Conservation (phyloP, 2,329 filamentous ascomycete genomes). For the Fusarium clavum region DNA sequence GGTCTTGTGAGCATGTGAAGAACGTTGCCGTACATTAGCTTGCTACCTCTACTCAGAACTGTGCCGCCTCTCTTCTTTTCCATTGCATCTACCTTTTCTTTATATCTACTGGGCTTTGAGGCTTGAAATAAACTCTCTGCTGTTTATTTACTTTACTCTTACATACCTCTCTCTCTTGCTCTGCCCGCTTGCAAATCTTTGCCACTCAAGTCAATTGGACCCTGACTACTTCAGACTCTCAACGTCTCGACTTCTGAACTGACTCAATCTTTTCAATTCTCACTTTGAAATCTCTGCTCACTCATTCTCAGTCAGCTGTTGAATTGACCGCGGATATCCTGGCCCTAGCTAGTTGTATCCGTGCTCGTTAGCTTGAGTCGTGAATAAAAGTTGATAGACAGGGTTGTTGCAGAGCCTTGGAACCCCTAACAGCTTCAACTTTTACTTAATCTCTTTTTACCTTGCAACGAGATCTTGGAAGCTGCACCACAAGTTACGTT, state of each 20-base stretch:
- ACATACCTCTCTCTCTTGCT: not conserved
- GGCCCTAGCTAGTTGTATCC: conserved; percentile 30
- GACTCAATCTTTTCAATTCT: not conserved
- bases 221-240: not conserved
- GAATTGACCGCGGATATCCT: conserved; percentile 31
- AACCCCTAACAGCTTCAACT: conserved; percentile 22
- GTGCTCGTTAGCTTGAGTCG: conserved; percentile 27
- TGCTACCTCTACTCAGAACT: not conserved
- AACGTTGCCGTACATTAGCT: conserved; percentile 8
- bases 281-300: not conserved
- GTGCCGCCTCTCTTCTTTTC: conserved; percentile 9
- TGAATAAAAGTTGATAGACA: conserved; percentile 12
- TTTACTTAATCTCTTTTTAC: not conserved
- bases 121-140: conserved; percentile 12
- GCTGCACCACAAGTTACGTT: conserved; percentile 9
- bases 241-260: not conserved
- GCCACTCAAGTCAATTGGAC: not conserved
- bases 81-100: not conserved
- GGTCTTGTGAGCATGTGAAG: conserved; percentile 45
- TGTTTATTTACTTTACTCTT: conserved; percentile 10
- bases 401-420: conserved; percentile 25
- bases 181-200: not conserved
- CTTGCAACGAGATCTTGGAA: conserved; percentile 4
- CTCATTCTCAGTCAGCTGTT: not conserved
- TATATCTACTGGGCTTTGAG: conserved; percentile 13